Base-by-base conservation (phyloP, 2,329 filamentous ascomycete species). In the Tricladium varicosporioides region DNA sequence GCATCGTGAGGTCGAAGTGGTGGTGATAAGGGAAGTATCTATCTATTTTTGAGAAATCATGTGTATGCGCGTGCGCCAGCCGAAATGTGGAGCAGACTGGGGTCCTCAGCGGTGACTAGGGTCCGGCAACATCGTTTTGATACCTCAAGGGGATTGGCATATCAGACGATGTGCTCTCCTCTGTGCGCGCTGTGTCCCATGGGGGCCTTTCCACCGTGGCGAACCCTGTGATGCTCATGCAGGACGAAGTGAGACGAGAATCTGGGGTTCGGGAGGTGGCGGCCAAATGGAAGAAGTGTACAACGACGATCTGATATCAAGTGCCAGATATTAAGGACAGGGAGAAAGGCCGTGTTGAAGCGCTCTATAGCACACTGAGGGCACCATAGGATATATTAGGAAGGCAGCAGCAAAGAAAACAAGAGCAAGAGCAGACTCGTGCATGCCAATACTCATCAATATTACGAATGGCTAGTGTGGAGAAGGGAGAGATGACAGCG, bases 221-320 rank as follows among this genome's bases (percentile, higher is more conserved):
- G 33, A 62, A 59, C 61, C 63, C 53, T 61, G 63, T 60, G 64
- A 59, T 54, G 57, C 48, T 66, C 61, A 66, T 67, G 65, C 65
- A 68, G 65, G 65, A 62, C 59, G 62, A 56, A 53, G 48, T 51
- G 51, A 36, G 45, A 27, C 45, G 47, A 60, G 53, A 64, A 69
- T 64, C 66, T 67, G 65, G 65, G 66, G 65, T 66, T 65, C 62
- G 63, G 63, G 58, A 63, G 56, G 55, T 57, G 50, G 59, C 63
- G 65, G 62, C 64, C 66, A 62, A 64, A 63, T 36, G 62, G 60
- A 62, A 61, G 40, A 42, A 13, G 7, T 13, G 10, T 11, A n/a
- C 4, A n/a, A 40, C 11, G 36, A 40, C 36, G 36, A 40, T 11
- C n/a, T 27, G 22, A 40, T 40, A 40, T 11, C 36, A 40, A n/a